Percentiles rank a stretch among this genome's conserved stretches.
Conservation (phyloP, 2,329 filamentous ascomycete genomes). For the Biscogniauxia mediterranea region DNA sequence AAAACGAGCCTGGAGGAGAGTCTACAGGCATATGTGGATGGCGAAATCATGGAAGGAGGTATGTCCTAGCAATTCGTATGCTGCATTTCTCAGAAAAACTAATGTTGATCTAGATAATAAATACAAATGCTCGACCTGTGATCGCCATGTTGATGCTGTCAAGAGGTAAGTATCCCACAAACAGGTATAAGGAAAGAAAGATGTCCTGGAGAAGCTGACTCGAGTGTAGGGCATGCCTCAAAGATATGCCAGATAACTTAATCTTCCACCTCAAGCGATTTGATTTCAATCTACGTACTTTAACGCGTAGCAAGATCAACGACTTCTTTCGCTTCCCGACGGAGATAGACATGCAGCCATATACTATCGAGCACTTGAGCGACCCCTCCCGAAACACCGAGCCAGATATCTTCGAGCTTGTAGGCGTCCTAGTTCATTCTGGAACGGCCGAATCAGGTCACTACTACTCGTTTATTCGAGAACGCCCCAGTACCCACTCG, state of each 20-base stretch:
- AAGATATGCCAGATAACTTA: slow-evolving; percentile 87
- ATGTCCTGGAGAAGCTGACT: slow-evolving; percentile 11
- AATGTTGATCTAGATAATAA: slow-evolving; percentile 70
- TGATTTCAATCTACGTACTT: slow-evolving; percentile 73
- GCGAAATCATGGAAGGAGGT: slow-evolving; percentile 92
- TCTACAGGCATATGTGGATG: slow-evolving; percentile 90
- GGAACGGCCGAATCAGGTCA: slow-evolving; percentile 93
- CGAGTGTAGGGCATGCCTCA: slow-evolving; percentile 72
- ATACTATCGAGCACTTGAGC: slow-evolving; percentile 82
- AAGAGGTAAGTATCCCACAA: slow-evolving; percentile 59
- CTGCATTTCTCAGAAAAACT: slow-evolving; percentile 12
- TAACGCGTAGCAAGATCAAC: slow-evolving; percentile 89
- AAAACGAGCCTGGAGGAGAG: slow-evolving; percentile 83
- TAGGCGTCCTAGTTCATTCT: slow-evolving; percentile 91
- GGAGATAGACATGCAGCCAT: slow-evolving; percentile 81
- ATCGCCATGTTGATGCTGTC: slow-evolving; percentile 86
- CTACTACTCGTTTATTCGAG: slow-evolving; percentile 93
- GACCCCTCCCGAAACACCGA: slow-evolving; percentile 53
- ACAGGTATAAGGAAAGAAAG: background rate
- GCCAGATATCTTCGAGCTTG: slow-evolving; percentile 84
- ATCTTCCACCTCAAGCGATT: slow-evolving; percentile 94
- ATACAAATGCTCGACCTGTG: slow-evolving; percentile 92
- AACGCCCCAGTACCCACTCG: slow-evolving; percentile 59
- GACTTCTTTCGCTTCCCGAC: slow-evolving; percentile 88
- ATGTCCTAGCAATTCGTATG: slow-evolving; percentile 25